Evolutionary conservation across 345 rosid species (phyloP).

Genomic region (Linum trigynum): DNA sequence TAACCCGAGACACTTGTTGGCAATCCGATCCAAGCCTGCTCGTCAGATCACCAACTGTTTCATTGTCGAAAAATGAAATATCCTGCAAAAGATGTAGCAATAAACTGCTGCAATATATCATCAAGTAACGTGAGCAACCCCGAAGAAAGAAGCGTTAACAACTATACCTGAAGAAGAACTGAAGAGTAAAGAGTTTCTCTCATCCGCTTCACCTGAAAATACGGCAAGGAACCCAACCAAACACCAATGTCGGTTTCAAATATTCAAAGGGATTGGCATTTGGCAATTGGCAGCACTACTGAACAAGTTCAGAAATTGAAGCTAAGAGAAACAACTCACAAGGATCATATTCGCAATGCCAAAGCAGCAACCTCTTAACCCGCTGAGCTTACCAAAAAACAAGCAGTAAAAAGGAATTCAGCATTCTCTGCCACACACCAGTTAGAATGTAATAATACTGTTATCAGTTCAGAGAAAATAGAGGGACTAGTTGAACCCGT

Average conservation of each 20-base stretch:
- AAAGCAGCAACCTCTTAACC: conserved; percentile 85
- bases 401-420: conserved; percentile 21
- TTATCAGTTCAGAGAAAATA: conserved; percentile 6
- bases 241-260: conserved; percentile 11
- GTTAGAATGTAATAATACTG: neutral
- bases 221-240: conserved; percentile 12
- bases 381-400: conserved; percentile 43
- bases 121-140: conserved; percentile 8
- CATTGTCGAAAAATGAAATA: conserved; percentile 82
- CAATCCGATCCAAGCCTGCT: conserved; percentile 98
- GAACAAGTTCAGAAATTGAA: neutral
- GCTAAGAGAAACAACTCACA: conserved; percentile 43
- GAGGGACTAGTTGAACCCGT: conserved; percentile 47
- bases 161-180: conserved; percentile 78
- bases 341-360: conserved; percentile 97
- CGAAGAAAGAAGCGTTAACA: neutral
- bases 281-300: neutral
- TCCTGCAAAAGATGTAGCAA: conserved; percentile 43
- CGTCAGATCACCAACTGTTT: conserved; percentile 95
- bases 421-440: conserved; percentile 16
- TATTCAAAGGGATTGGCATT: neutral
- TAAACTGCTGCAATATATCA: neutral
- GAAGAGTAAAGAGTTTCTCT: conserved; percentile 82
- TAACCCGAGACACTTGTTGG: conserved; percentile 94
- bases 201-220: conserved; percentile 80